phyloP scores from a whole-genome alignment of 2,329 filamentous ascomycete genomes.

The Fusarium abutilonis region DNA sequence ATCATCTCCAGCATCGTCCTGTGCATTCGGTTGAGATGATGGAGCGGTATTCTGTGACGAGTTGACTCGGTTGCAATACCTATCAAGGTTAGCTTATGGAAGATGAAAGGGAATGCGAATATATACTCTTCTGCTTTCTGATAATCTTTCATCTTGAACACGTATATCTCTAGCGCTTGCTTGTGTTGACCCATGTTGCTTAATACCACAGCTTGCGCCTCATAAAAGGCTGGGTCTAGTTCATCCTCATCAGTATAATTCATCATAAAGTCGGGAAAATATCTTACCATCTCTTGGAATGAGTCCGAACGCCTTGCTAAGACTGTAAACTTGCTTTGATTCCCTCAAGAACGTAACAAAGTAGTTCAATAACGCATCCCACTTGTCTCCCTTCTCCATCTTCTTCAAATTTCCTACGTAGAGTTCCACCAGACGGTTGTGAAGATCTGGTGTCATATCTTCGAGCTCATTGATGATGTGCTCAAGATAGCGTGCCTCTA shows the following conservation, averaged over 20 bases:
- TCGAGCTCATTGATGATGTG: conserved; percentile 90
- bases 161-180: conserved; percentile 96
- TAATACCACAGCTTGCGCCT: conserved; percentile 88
- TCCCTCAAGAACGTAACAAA: conserved; percentile 79
- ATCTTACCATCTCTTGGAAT: conserved; percentile 80
- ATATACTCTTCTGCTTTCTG: conserved; percentile 90
- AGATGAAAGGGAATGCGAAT: background rate
- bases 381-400: conserved; percentile 58
- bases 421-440: conserved; percentile 82
- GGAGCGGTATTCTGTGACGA: conserved; percentile 62
- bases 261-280: background rate
- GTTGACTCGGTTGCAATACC: conserved; percentile 90
- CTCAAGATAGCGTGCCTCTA: conserved; percentile 87
- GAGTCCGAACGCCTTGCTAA: conserved; percentile 77
- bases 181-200: conserved; percentile 96
- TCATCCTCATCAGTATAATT: conserved; percentile 17
- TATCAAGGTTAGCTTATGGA: conserved; percentile 50
- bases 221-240: conserved; percentile 85
- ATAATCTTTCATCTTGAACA: conserved; percentile 90
- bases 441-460: conserved; percentile 85
- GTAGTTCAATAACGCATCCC: conserved; percentile 68
- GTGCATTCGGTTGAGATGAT: conserved; percentile 49
- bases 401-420: conserved; percentile 66
- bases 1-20: conserved; percentile 47
- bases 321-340: conserved; percentile 79